phyloP scores from a whole-genome alignment of 1,284 basidiomycete genomes.

The Ganoderma multipileum region DNA sequence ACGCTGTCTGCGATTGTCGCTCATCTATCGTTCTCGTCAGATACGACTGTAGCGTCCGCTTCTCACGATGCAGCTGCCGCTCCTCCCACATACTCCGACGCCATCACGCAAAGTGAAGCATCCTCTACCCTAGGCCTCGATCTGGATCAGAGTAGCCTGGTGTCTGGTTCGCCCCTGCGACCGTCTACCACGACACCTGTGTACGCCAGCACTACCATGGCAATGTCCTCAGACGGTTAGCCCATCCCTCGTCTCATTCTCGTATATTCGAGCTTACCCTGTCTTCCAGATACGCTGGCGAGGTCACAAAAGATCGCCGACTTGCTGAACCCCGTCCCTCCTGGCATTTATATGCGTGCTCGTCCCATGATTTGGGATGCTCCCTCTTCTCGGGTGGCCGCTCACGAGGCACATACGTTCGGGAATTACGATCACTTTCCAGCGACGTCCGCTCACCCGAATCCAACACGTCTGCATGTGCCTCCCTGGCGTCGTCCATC shows the following conservation, averaged over 20 bases:
- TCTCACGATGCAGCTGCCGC: neutral
- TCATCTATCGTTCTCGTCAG: neutral
- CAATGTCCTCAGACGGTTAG: neutral
- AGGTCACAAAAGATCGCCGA: neutral
- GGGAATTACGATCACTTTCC: too few relatives aligned
- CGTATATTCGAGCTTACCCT: neutral
- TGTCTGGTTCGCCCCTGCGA: too few relatives aligned
- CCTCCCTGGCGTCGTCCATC: constrained; percentile 18
- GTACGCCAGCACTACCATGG: neutral
- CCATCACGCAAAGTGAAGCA: neutral
- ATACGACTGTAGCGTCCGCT: neutral
- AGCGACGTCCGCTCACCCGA: neutral
- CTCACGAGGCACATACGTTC: neutral
- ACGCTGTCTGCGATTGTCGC: neutral
- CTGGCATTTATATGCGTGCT: constrained; percentile 12
- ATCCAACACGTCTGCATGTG: neutral
- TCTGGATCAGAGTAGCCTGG: neutral
- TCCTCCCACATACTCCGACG: constrained; percentile 1
- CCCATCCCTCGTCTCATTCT: neutral
- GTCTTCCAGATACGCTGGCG: neutral
- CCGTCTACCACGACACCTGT: neutral
- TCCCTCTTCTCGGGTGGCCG: neutral
- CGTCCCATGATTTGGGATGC: constrained; percentile 7
- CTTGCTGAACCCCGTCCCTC: neutral
- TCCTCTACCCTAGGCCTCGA: neutral